Conservation (phyloP, 2,329 filamentous ascomycete genomes). For the Aspergillus costaricaensis region DNA sequence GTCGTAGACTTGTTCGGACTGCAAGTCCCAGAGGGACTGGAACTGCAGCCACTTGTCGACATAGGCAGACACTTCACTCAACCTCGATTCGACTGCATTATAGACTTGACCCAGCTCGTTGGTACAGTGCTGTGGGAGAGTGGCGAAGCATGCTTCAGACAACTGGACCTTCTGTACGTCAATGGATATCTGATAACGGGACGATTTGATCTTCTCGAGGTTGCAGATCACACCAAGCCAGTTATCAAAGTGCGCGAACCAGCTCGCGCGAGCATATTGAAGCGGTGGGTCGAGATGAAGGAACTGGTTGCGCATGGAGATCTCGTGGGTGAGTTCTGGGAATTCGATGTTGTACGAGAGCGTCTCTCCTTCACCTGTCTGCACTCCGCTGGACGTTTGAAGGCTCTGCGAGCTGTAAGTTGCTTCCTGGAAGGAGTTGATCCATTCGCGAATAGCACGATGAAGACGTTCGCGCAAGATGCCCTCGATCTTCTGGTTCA, state of each 20-base stretch:
- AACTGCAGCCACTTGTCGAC: slow-evolving; percentile 99
- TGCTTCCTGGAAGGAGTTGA: slow-evolving; percentile 72
- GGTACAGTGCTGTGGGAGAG: slow-evolving; percentile 81
- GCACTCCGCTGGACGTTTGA: slow-evolving; percentile 25
- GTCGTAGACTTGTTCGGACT: slow-evolving; percentile 93
- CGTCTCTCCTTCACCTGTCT: slow-evolving; percentile 32
- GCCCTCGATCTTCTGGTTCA: slow-evolving; percentile 82
- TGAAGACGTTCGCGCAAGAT: slow-evolving; percentile 81
- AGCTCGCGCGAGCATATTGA: slow-evolving; percentile 87
- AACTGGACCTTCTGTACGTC: slow-evolving; percentile 45
- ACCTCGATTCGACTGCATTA: slow-evolving; percentile 76
- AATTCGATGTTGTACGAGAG: slow-evolving; percentile 44
- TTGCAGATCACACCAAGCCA: slow-evolving; percentile 95
- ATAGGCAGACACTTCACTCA: slow-evolving; percentile 77
- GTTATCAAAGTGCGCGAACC: slow-evolving; percentile 87
- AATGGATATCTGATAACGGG: slow-evolving; percentile 87
- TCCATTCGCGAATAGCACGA: slow-evolving; percentile 83
- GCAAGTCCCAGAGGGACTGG: slow-evolving; percentile 96
- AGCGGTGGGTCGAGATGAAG: slow-evolving; percentile 95
- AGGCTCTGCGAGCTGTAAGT: slow-evolving; percentile 32
- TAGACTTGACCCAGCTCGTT: slow-evolving; percentile 79
- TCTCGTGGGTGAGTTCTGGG: slow-evolving; percentile 72
- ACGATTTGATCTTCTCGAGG: slow-evolving; percentile 89
- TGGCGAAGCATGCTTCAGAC: slow-evolving; percentile 67
- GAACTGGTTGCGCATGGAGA: slow-evolving; percentile 97